These are phyloP conservation scores for Rhypophila decipiens DNA, from an alignment of 495 filamentous ascomycete genomes.

Conservation along the genomic window DNA sequence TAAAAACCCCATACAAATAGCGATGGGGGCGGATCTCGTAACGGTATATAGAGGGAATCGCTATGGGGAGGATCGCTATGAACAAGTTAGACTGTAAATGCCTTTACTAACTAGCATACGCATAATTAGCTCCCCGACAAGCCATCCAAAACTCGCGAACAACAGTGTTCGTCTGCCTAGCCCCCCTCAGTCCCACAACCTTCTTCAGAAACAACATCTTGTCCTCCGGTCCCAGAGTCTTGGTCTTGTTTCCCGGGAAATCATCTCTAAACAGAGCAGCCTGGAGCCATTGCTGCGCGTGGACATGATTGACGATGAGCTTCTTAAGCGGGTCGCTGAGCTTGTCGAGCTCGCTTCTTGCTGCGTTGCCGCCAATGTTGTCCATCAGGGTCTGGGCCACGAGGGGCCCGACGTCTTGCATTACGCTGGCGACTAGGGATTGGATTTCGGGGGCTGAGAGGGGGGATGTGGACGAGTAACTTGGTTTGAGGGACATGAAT, in stretches of 20 bases:
- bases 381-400: conserved; percentile 53
- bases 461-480: too few relatives aligned
- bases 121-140: conserved; percentile 12
- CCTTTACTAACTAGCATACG: conserved; percentile 18
- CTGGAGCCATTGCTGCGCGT: conserved; percentile 55
- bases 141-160: conserved; percentile 24
- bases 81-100: too few relatives aligned
- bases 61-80: too few relatives aligned
- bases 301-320: conserved; percentile 58
- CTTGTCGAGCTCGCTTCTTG: conserved; percentile 70
- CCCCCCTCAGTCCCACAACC: conserved; percentile 39
- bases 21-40: too few relatives aligned
- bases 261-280: conserved; percentile 43
- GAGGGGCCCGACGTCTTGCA: conserved; percentile 52
- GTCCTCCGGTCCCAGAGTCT: conserved; percentile 54
- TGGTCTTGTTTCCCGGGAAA: conserved; percentile 61
- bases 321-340: conserved; percentile 74
- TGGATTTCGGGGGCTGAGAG: conserved; percentile 37
- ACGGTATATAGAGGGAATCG: too few relatives aligned
- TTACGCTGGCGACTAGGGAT: conserved; percentile 43
- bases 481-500: conserved; percentile 39
- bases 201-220: conserved; percentile 56
- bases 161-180: conserved; percentile 16
- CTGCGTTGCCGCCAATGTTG: conserved; percentile 69
- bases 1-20: too few relatives aligned